Conservation (phyloP, 495 filamentous ascomycete genomes). For the Penicillium angulare region DNA sequence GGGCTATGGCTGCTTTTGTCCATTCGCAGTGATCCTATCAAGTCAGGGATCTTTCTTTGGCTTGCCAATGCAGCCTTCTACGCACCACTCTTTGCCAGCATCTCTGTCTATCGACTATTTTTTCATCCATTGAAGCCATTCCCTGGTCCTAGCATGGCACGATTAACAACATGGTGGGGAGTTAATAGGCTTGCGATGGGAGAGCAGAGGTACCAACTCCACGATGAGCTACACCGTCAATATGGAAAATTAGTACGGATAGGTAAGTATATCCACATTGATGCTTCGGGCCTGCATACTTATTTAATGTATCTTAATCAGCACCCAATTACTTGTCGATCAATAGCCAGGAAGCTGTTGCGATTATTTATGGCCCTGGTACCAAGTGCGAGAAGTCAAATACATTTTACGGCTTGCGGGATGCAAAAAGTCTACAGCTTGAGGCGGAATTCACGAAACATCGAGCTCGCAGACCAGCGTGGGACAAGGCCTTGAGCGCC, state of each 20-base stretch:
- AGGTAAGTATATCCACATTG: not conserved
- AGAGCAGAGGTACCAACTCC: not conserved
- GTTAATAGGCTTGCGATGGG: not conserved
- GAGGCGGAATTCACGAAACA: not conserved
- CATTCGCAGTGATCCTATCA: not conserved
- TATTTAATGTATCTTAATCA: not conserved
- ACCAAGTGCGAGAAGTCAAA: conserved; percentile 5
- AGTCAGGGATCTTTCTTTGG: not conserved
- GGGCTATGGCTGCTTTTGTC: not conserved
- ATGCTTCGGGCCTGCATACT: not conserved
- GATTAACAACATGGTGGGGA: conserved; percentile 5
- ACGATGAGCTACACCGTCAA: conserved; percentile 1
- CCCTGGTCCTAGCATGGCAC: not conserved
- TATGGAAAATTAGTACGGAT: conserved; percentile 5
- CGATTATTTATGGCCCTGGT: not conserved
- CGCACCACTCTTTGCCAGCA: not conserved
- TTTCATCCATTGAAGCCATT: conserved; percentile 1
- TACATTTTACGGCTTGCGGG: not conserved
- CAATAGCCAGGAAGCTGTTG: not conserved
- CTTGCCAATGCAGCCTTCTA: conserved; percentile 1
- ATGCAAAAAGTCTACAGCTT: conserved; percentile 1
- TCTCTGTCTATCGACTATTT: not conserved
- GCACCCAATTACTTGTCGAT: conserved; percentile 3
- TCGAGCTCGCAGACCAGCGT: not conserved
- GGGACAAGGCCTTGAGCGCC: conserved; percentile 2